Conservation (phyloP, 345 rosid species). For the Salix udensis region DNA sequence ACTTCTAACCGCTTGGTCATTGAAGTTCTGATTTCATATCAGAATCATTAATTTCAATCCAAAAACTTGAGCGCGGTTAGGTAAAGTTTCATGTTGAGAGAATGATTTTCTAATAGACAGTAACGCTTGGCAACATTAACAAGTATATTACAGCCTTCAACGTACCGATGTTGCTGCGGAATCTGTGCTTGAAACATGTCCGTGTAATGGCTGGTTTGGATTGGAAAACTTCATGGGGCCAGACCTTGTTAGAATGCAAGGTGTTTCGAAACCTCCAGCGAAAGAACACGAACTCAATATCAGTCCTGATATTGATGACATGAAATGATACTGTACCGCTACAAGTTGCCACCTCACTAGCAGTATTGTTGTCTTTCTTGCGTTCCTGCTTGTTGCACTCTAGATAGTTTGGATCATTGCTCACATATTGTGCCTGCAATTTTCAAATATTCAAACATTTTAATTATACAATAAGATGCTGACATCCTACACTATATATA, state of each 20-base stretch:
- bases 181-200: constrained; percentile 50
- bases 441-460: background rate
- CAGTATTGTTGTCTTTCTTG: constrained; percentile 15
- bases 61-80: no score
- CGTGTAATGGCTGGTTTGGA: constrained; percentile 49
- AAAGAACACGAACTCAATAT: constrained; percentile 60
- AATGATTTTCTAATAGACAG: no score
- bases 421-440: constrained; percentile 1
- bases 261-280: constrained; percentile 43
- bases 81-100: no score
- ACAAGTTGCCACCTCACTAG: constrained; percentile 38
- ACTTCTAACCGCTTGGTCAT: no score
- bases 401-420: constrained; percentile 48
- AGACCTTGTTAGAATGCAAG: constrained; percentile 47
- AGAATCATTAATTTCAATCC: no score
- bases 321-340: constrained; percentile 45
- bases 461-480: no score
- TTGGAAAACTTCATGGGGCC: constrained; percentile 41
- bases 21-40: no score
- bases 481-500: no score
- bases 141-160: background rate
- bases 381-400: constrained; percentile 43
- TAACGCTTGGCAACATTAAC: background rate
- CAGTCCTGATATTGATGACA: constrained; percentile 56
- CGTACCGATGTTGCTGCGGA: constrained; percentile 57